Evolutionary conservation across 2,329 filamentous ascomycete species (phyloP), one percentile per base, ranked within the genome.

Genomic region (Ceratocystis smalleyi): DNA sequence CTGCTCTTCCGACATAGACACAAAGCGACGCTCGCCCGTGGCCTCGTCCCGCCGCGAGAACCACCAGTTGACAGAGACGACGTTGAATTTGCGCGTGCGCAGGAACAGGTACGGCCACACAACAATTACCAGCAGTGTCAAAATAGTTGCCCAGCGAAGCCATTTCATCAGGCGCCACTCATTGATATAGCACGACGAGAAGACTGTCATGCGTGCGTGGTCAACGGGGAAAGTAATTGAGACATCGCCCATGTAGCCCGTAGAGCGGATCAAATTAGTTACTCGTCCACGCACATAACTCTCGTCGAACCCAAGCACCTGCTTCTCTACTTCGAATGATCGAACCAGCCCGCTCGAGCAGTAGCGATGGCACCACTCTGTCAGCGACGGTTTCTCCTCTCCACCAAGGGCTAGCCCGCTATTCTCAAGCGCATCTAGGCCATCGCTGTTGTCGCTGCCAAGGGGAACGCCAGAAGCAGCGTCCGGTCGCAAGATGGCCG

Each of bases 51-150:
- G 67, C 3, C 71, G 69, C 2, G 79, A 81, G 68, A 79, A 84
- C 0, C 76, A 72, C 85, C 85, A 91, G 43, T 84, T 77, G 0
- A 81, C 79, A 24, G 77, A 75, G 2, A 83, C 79, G 1, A 88
- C 83, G 68, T 85, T 80, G 74, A 85, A 91, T 60, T 81, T 78
- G 70, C 81, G 83, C 1, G 87, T 91, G 19, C 79, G 74, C 71
- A 89, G 79, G 73, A 82, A 85, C 12, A 91, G 77, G 65, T 81
- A 80, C 0, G 87, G 87, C 87, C 87, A 91, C 2, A 81, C 76
- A 68, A 91, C 77, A 65, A 91, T 70, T 79, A 87, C 87, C 12
- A 87, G 72, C 66, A 89, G 82, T 0, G 83, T 83, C 5, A 88
- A 71, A 70, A 82, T 83, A 74, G 85, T 88, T 8, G 88, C 55